A percentile compares a stretch with the other conserved stretches of the same genome.
These are phyloP conservation scores for Debaryomyces robertsiae DNA, from an alignment of 1,139 yeast species.

Conservation along the genomic window DNA sequence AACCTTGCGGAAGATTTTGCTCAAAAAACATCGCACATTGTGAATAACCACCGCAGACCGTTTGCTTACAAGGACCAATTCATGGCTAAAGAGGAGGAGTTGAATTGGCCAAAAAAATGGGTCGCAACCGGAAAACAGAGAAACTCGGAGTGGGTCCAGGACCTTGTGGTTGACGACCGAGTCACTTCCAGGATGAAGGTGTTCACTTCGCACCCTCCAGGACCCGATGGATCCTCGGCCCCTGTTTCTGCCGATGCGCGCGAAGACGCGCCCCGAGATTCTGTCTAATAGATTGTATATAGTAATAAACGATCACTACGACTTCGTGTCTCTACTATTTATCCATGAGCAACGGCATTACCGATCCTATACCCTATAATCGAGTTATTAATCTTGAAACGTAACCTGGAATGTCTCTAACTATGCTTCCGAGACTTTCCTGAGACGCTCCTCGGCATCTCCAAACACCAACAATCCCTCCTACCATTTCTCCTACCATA, in stretches of 20 bases:
- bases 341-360: no score
- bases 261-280: not conserved
- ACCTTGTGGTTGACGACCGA: conserved; percentile 68
- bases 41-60: conserved; percentile 57
- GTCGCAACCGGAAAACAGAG: conserved; percentile 68
- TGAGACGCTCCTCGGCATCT: no score
- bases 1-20: conserved; percentile 72
- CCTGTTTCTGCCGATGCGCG: no score
- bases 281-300: conserved; percentile 8
- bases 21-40: conserved; percentile 58
- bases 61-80: conserved; percentile 58
- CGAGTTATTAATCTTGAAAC: no score
- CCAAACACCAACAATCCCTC: no score
- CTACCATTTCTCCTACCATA: no score
- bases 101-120: conserved; percentile 92
- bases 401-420: no score
- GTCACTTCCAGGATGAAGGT: conserved; percentile 59
- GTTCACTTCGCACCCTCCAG: conserved; percentile 32
- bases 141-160: conserved; percentile 87
- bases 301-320: conserved; percentile 1
- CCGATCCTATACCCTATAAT: no score
- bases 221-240: not conserved
- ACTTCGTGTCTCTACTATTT: no score
- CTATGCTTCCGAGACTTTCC: no score
- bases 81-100: conserved; percentile 69